phyloP scores from a whole-genome alignment of 2,329 filamentous ascomycete genomes.

The Paradendryphiella salina region DNA sequence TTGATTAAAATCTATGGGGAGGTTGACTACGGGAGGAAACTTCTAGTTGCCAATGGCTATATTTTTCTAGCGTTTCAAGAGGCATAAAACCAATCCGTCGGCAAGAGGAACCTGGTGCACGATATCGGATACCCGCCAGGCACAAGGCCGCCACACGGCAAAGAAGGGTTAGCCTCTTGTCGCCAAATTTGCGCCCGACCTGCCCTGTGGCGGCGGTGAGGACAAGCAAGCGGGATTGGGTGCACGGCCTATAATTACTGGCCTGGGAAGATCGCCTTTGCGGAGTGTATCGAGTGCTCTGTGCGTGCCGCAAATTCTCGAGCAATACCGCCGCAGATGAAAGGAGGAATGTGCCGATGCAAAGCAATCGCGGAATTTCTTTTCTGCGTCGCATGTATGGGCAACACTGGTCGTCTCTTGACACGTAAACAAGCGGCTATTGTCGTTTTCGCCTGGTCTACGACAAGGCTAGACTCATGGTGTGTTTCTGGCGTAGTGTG shows the following conservation, averaged over 20 bases:
- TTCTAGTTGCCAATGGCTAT: too few species aligned
- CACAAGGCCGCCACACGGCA: not conserved
- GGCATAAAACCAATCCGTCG: too few species aligned
- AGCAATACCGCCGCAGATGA: constrained; percentile 16
- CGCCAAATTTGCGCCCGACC: constrained; percentile 9
- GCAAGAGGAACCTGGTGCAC: too few species aligned
- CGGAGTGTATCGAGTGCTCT: constrained; percentile 26
- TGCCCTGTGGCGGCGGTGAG: constrained; percentile 31
- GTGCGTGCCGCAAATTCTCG: constrained; percentile 20
- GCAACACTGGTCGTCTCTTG: constrained; percentile 20
- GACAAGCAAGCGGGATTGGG: constrained; percentile 3
- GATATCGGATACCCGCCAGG: too few species aligned
- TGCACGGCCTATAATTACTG: constrained; percentile 23
- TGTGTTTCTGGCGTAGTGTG: not conserved
- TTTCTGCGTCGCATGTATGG: constrained; percentile 17
- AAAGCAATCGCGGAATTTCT: constrained; percentile 4
- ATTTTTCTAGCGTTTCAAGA: too few species aligned
- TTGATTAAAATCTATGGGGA: too few species aligned
- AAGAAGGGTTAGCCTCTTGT: constrained; percentile 8
- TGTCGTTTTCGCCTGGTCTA: constrained; percentile 2
- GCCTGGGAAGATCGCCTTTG: constrained; percentile 25
- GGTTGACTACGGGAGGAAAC: too few species aligned
- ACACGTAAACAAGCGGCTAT: constrained; percentile 22
- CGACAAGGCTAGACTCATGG: constrained; percentile 17
- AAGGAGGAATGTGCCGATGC: constrained; percentile 17